Base-by-base conservation (phyloP, 805 yeast genomes). In the Cyberlindnera xylosilytica region DNA sequence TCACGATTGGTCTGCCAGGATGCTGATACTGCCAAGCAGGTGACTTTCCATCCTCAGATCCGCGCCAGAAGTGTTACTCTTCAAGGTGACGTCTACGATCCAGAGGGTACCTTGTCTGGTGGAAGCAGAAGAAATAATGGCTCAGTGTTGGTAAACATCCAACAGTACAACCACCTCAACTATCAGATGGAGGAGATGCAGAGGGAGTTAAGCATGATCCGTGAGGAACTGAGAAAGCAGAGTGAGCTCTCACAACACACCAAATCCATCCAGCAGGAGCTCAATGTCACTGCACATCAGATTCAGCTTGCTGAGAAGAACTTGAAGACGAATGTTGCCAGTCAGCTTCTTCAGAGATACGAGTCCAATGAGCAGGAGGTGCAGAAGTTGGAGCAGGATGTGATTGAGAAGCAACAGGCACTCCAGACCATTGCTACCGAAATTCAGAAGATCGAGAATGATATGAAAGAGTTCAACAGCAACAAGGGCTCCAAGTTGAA, bases 51-150 rank as follows among this genome's bases (percentile, higher is more conserved):
- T 60, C 93, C 91, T 1, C 74, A 78, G 41, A 80, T 91, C 13
- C 73, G 87, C 49, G 73, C 90, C 1, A 80, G 89, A 54, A 82
- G 95, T 23, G 88, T 95, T 13, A 93, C 99, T 0, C 61, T 86
- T 26, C 90, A 89, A 41, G 99, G 99, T 39, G 99, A 93, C 61
- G 76, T 83, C 10, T 93, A 90, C 64, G 99, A 93, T 59, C 99
- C 99, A 0, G 88, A 84, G 51, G 99, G 99, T 13, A 87, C 96
- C 7, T 69, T 93, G 20, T 86, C 97, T 1, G 99, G 99, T 36
- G 98, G 98, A n/a, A 81, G 95, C 17, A 73, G 91, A 52, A 79
- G 72, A 49, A 69, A 70, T 37, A 66, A 76, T 13, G 72, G 78
- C 2, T 75, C 88, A 0, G 62, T 84, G 3, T 68, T 90, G 43